Conservation (phyloP, 371 early-diverging fungal genomes). For the Mucor circinelloides region DNA sequence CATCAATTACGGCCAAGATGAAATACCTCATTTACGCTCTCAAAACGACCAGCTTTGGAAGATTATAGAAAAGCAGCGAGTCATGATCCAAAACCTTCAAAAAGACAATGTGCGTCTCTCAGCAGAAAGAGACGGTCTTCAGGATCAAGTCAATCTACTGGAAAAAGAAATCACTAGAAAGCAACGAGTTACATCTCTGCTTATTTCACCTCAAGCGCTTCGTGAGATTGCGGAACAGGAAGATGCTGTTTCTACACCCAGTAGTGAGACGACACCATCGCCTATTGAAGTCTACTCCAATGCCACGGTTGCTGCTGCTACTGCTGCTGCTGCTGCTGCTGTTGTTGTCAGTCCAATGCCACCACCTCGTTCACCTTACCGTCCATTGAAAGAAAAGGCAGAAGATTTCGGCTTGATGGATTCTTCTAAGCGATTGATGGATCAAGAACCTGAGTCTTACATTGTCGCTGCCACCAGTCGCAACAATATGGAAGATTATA, state of each 20-base stretch:
- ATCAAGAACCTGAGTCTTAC: slow-evolving; percentile 18
- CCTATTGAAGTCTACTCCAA: slow-evolving; percentile 13
- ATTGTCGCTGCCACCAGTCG: not conserved
- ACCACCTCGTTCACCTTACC: slow-evolving; percentile 36
- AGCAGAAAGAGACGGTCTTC: slow-evolving; percentile 58
- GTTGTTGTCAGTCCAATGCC: slow-evolving; percentile 25
- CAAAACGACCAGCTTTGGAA: slow-evolving; percentile 91
- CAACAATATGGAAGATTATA: not conserved
- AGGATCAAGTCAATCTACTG: slow-evolving; percentile 35
- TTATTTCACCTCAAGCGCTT: slow-evolving; percentile 36
- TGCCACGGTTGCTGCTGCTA: too few relatives aligned
- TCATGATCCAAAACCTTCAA: slow-evolving; percentile 77
- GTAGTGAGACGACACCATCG: slow-evolving; percentile 19
- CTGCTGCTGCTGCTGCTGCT: not conserved
- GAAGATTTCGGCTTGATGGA: slow-evolving; percentile 2
- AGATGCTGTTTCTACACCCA: slow-evolving; percentile 21
- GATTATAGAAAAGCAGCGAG: slow-evolving; percentile 86
- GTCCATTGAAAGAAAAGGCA: slow-evolving; percentile 23
- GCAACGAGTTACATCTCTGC: slow-evolving; percentile 26
- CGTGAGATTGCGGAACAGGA: slow-evolving; percentile 33
- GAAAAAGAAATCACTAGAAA: slow-evolving; percentile 33
- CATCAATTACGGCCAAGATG: slow-evolving; percentile 25
- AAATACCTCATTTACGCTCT: slow-evolving; percentile 31
- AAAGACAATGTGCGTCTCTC: slow-evolving; percentile 57
- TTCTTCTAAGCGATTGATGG: slow-evolving; percentile 47